Conservation (phyloP, 441 rosid genomes). For the Pelargonium cotyledonis region DNA sequence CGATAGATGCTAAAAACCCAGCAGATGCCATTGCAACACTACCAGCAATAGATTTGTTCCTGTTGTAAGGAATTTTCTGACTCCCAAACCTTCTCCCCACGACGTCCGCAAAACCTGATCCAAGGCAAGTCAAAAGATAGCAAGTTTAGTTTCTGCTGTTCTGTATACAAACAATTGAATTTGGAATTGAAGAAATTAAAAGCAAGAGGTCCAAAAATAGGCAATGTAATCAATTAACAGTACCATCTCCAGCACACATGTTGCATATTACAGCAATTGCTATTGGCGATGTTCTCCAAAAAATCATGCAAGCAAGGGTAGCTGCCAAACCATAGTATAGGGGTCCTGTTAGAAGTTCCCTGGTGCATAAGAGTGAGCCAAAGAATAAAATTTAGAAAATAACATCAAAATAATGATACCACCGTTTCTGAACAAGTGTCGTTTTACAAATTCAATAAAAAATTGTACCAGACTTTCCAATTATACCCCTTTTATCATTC, state of each 20-base stretch:
- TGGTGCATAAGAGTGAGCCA: conserved; percentile 27
- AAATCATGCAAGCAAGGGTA: conserved; percentile 47
- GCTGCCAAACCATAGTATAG: conserved; percentile 58
- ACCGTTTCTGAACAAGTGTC: too few species aligned
- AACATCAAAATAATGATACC: too few species aligned
- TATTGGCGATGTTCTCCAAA: conserved; percentile 74
- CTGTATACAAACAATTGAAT: background rate
- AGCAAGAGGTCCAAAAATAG: background rate
- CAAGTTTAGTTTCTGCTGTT: background rate
- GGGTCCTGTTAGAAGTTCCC: conserved; percentile 84
- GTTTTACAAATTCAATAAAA: too few species aligned
- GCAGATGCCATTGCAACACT: conserved; percentile 60
- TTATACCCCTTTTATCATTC: too few species aligned
- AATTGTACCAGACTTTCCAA: too few species aligned
- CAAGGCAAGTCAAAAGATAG: conserved; percentile 2
- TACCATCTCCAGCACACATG: conserved; percentile 95
- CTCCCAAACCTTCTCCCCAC: conserved; percentile 60
- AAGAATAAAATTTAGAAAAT: background rate
- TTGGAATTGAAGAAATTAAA: background rate
- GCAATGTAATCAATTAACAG: background rate
- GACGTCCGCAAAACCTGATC: conserved; percentile 71
- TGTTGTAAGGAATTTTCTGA: conserved; percentile 66
- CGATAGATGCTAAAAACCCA: conserved; percentile 61
- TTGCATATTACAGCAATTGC: conserved; percentile 68
- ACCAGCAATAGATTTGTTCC: conserved; percentile 63